These are phyloP conservation scores for Prototheca cutis DNA, from an alignment of 163 green algal species.

Conservation along the genomic window DNA sequence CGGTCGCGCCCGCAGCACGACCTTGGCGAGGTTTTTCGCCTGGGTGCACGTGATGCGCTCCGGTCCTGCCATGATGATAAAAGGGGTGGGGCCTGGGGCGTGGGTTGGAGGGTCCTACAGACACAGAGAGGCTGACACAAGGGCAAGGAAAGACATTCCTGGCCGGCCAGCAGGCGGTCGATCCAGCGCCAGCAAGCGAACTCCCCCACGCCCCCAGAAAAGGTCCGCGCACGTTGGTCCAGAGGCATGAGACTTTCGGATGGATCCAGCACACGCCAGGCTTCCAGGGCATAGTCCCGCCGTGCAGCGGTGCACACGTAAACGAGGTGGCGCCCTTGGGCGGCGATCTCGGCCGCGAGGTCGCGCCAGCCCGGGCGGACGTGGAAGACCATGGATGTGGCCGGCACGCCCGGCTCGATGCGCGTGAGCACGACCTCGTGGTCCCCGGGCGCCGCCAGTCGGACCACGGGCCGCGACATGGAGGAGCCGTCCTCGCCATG, in stretches of 20 bases:
- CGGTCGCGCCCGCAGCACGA: too few relatives aligned
- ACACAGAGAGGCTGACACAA: too few relatives aligned
- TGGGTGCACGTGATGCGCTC: not conserved
- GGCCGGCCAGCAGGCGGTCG: too few relatives aligned
- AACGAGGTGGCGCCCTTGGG: conserved; percentile 38
- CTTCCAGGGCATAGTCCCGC: conserved; percentile 72
- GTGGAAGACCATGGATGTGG: conserved; percentile 68
- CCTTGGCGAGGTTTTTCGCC: conserved; percentile 2
- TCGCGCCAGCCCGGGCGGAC: conserved; percentile 53
- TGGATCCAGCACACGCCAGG: conserved; percentile 72
- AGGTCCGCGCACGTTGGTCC: conserved; percentile 1
- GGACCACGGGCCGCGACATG: conserved; percentile 45
- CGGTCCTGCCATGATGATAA: not conserved
- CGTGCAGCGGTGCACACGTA: conserved; percentile 82
- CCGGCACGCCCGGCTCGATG: conserved; percentile 45
- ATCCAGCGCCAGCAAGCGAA: too few relatives aligned
- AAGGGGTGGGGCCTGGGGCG: too few relatives aligned
- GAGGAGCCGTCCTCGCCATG: not conserved
- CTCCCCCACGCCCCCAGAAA: too few relatives aligned
- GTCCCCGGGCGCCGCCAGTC: conserved; percentile 23
- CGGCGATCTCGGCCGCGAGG: conserved; percentile 17
- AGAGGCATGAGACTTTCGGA: conserved; percentile 26
- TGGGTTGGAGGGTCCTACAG: too few relatives aligned
- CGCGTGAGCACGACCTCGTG: conserved; percentile 54
- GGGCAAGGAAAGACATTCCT: too few relatives aligned